These are phyloP conservation scores for Aspergillus amoenus DNA, from an alignment of 2,329 filamentous ascomycete species.

Conservation along the genomic window DNA sequence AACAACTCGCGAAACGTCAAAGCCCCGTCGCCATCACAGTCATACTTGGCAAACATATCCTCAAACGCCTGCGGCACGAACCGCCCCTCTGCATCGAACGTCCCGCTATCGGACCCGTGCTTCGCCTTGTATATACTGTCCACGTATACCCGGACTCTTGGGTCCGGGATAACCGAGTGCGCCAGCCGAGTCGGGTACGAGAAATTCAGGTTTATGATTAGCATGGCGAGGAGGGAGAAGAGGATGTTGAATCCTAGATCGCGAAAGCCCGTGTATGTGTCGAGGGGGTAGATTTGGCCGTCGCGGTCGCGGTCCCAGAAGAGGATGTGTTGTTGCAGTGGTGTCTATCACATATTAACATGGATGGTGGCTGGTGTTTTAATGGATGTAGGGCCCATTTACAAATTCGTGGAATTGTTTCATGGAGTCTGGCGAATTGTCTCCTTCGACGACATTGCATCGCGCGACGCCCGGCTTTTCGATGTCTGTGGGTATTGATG, in stretches of 20 bases:
- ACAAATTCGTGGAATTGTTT: slow-evolving; percentile 9
- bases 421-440: slow-evolving; percentile 3
- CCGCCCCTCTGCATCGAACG: slow-evolving; percentile 47
- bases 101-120: slow-evolving; percentile 33
- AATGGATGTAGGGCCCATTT: neutral
- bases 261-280: slow-evolving; percentile 44
- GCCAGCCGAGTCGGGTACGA: slow-evolving; percentile 47
- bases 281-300: slow-evolving; percentile 40
- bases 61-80: slow-evolving; percentile 50
- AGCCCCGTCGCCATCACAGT: slow-evolving; percentile 37
- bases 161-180: slow-evolving; percentile 37
- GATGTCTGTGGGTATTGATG: neutral
- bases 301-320: slow-evolving; percentile 47
- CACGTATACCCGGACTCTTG: slow-evolving; percentile 41
- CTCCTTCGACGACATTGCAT: slow-evolving; percentile 6
- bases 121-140: slow-evolving; percentile 44
- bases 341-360: slow-evolving; percentile 19
- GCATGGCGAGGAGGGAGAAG: slow-evolving; percentile 39
- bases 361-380: too few species aligned
- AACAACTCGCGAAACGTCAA: slow-evolving; percentile 41
- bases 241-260: slow-evolving; percentile 42
- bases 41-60: slow-evolving; percentile 50
- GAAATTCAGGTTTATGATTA: slow-evolving; percentile 45
- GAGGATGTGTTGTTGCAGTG: slow-evolving; percentile 42
- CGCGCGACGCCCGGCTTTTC: slow-evolving; percentile 6